Evolutionary conservation across 2,329 filamentous ascomycete species (phyloP), one percentile per base, ranked within the genome.

Genomic region (Xylaria sp.): DNA sequence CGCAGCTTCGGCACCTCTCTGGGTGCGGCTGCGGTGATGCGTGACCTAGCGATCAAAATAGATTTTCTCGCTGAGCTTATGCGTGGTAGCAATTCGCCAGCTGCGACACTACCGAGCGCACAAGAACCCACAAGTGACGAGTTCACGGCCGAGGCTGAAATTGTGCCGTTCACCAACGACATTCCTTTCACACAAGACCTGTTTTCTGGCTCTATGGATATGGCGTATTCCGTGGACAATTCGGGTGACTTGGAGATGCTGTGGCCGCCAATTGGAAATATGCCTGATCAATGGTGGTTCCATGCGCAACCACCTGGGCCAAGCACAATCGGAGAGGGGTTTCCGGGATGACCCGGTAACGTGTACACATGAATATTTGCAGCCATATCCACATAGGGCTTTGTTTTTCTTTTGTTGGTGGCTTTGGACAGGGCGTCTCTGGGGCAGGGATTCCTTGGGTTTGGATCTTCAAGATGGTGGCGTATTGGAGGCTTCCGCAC

Each of bases 171-270:
- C 19, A 17, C 61, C 23, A 52, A 54, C 23, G 55, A 62, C 19
- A 54, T 62, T 6, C 33, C 60, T 5, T 60, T 57, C 19, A 54
- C 47, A 37, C 53, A 65, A 35, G 62, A 66, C 44, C 38, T 58
- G 17, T 55, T 65, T 13, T 38, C 52, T 3, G 62, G 47, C 2
- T 54, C 64, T 4, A 70, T 70, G 63, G 56, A 68, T 27, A 67
- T 66, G 60, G 67, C 65, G 17, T 70, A 66, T 40, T 62, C 66
- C 8, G 62, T 70, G 11, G 68, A 70, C 25, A 68, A 60, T 10
- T 68, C 64, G 9, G 60, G 60, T 4, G 58, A 66, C 35, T 47
- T 64, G 8, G 67, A 68, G 43, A 67, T 62, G 54, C 53, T 68
- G n/a, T 70, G 68, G 68, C 62, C 68, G 15, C 57, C 63, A 7